phyloP scores from a whole-genome alignment of 2,329 filamentous ascomycete species.

The Mycosphaerella sp. region DNA sequence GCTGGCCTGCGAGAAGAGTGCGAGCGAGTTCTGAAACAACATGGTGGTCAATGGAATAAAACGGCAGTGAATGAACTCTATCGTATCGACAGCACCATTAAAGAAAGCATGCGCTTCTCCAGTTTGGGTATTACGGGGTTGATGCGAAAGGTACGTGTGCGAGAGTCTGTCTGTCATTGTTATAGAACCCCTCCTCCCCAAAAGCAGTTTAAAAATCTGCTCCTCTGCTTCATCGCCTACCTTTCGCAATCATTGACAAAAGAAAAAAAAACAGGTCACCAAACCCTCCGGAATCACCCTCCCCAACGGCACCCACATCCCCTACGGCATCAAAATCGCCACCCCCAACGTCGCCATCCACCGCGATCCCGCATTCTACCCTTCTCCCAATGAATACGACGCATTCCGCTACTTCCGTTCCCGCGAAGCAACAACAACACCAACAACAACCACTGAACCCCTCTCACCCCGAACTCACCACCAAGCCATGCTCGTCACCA shows the following conservation, averaged over 20 bases:
- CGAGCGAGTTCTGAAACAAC: slow-evolving; percentile 9
- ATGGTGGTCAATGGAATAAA: slow-evolving; percentile 21
- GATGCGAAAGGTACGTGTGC: slow-evolving; percentile 2
- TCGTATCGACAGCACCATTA: slow-evolving; percentile 26
- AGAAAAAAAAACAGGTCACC: slow-evolving; percentile 18
- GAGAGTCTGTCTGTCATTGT: neutral
- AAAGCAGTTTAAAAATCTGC: neutral
- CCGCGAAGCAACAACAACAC: slow-evolving; percentile 1
- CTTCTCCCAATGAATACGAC: slow-evolving; percentile 21
- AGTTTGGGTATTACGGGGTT: slow-evolving; percentile 14
- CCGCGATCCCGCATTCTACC: slow-evolving; percentile 26
- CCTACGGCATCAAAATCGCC: slow-evolving; percentile 22
- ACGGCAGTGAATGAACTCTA: slow-evolving; percentile 20
- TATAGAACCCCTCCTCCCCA: neutral
- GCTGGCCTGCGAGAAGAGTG: slow-evolving; percentile 23
- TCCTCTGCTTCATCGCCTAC: no score
- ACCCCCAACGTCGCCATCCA: slow-evolving; percentile 22
- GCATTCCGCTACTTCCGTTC: slow-evolving; percentile 25
- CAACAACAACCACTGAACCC: no score
- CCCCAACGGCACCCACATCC: slow-evolving; percentile 21
- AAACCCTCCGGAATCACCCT: slow-evolving; percentile 22
- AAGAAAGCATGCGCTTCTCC: slow-evolving; percentile 25
- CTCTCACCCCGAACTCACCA: slow-evolving; percentile 9
- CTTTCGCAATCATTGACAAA: neutral
- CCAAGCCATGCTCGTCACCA: slow-evolving; percentile 17